phyloP scores from a whole-genome alignment of 1,139 yeast genomes.

The Candida frijolesensis region DNA sequence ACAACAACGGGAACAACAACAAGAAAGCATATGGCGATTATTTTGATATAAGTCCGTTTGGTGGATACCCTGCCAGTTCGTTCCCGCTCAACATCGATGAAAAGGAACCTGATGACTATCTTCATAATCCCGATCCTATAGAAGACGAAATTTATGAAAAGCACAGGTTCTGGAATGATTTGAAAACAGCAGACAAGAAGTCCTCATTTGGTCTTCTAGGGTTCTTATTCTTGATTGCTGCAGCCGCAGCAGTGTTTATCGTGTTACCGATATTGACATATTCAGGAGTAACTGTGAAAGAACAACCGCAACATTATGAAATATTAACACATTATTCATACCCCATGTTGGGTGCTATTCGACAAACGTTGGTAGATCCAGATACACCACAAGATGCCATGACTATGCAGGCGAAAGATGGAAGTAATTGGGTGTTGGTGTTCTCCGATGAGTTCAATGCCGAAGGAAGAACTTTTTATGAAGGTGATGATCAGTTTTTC shows the following conservation, averaged over 20 bases:
- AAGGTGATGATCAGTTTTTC: slow-evolving; percentile 85
- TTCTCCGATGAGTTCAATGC: slow-evolving; percentile 84
- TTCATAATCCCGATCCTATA: slow-evolving; percentile 93
- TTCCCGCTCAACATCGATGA: slow-evolving; percentile 89
- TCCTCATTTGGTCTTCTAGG: slow-evolving; percentile 65
- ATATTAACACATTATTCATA: slow-evolving; percentile 59
- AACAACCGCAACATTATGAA: slow-evolving; percentile 39
- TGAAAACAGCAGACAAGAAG: slow-evolving; percentile 60
- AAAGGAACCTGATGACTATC: slow-evolving; percentile 87
- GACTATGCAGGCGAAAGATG: slow-evolving; percentile 49
- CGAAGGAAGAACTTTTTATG: slow-evolving; percentile 81
- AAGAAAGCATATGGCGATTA: neutral
- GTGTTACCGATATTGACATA: slow-evolving; percentile 76
- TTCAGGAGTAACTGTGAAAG: slow-evolving; percentile 56
- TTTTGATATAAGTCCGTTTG: slow-evolving; percentile 72
- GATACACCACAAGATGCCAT: slow-evolving; percentile 69
- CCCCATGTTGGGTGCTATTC: slow-evolving; percentile 60
- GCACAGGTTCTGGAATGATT: slow-evolving; percentile 58
- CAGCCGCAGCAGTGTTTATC: slow-evolving; percentile 64
- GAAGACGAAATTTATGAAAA: slow-evolving; percentile 81
- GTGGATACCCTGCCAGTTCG: slow-evolving; percentile 90
- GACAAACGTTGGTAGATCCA: slow-evolving; percentile 68
- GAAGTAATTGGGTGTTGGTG: slow-evolving; percentile 66
- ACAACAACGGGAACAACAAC: neutral
- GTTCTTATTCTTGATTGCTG: slow-evolving; percentile 53